Evolutionary conservation across 176 grass and related monocot species (phyloP).

Genomic region (Carex kokanica): DNA sequence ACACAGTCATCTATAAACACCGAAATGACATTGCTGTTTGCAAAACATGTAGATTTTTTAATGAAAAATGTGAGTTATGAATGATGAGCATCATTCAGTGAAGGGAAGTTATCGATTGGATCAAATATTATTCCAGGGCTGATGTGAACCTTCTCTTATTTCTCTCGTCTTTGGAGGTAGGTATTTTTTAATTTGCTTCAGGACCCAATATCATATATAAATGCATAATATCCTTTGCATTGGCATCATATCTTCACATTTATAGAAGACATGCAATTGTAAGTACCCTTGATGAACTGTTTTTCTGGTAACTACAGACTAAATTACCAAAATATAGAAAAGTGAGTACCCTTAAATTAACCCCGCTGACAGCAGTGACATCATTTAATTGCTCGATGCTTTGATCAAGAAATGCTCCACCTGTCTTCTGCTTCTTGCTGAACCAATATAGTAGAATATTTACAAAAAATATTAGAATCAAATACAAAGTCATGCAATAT

Average conservation of each 20-base stretch:
- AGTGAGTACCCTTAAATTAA: slow-evolving; percentile 85
- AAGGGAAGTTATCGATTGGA: not conserved
- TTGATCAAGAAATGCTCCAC: slow-evolving; percentile 84
- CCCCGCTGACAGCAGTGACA: slow-evolving; percentile 95
- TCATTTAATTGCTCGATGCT: slow-evolving; percentile 98
- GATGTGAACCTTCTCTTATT: not conserved
- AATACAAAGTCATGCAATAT: not conserved
- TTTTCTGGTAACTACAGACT: not conserved
- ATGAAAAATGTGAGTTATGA: not conserved
- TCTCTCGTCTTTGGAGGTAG: not conserved
- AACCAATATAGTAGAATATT: slow-evolving; percentile 30
- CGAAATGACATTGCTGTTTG: not conserved
- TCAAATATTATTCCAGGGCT: not conserved
- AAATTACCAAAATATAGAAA: slow-evolving; percentile 17
- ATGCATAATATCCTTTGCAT: not conserved
- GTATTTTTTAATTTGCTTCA: not conserved
- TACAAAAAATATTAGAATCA: not conserved
- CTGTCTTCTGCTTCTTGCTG: slow-evolving; percentile 87
- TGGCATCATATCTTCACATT: not conserved
- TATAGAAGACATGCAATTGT: not conserved
- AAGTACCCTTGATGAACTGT: not conserved
- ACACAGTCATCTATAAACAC: not conserved
- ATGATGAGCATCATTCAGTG: not conserved
- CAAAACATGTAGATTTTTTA: not conserved
- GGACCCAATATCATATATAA: not conserved